A percentile compares a stretch with the other conserved stretches of the same genome.
Evolutionary conservation across 2,329 filamentous ascomycete genomes (phyloP).

Genomic region (Trichoderma polysporum): DNA sequence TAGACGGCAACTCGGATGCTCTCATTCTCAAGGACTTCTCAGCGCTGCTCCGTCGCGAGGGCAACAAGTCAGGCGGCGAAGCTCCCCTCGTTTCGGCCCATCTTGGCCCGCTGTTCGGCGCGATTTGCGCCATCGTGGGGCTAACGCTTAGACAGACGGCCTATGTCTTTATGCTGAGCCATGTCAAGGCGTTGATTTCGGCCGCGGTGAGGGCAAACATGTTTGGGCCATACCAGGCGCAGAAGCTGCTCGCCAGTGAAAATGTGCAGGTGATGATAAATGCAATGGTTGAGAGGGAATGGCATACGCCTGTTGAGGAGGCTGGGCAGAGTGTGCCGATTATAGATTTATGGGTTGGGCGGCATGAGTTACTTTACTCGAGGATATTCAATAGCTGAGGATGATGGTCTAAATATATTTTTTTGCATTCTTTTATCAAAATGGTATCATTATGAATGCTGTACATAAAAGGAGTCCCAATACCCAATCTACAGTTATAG

Average conservation of each 20-base stretch:
- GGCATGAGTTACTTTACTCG: conserved; percentile 80
- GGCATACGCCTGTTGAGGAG: conserved; percentile 58
- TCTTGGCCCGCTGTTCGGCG: conserved; percentile 69
- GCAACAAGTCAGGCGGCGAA: conserved; percentile 26
- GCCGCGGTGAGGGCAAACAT: conserved; percentile 75
- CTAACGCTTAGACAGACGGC: conserved; percentile 62
- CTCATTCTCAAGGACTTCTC: conserved; percentile 39
- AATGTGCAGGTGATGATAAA: conserved; percentile 59
- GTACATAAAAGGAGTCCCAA: conserved; percentile 21
- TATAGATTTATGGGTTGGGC: conserved; percentile 79
- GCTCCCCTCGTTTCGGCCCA: conserved; percentile 57
- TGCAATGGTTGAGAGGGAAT: conserved; percentile 59
- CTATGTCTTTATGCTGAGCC: conserved; percentile 73
- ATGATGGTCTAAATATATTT: not conserved
- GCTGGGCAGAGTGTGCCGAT: conserved; percentile 74
- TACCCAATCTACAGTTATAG: conserved; percentile 27
- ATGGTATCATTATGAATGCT: conserved; percentile 35
- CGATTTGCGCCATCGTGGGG: conserved; percentile 61
- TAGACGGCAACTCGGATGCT: conserved; percentile 25
- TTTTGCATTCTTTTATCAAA: not conserved
- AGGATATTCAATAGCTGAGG: conserved; percentile 78
- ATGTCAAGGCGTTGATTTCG: conserved; percentile 73
- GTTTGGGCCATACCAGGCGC: conserved; percentile 78
- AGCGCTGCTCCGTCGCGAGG: conserved; percentile 34
- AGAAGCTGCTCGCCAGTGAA: conserved; percentile 65